Percentiles rank a stretch among this genome's conserved stretches.
Evolutionary conservation across 176 grass and related monocot genomes (phyloP).

Genomic region (Triticum monococcum): DNA sequence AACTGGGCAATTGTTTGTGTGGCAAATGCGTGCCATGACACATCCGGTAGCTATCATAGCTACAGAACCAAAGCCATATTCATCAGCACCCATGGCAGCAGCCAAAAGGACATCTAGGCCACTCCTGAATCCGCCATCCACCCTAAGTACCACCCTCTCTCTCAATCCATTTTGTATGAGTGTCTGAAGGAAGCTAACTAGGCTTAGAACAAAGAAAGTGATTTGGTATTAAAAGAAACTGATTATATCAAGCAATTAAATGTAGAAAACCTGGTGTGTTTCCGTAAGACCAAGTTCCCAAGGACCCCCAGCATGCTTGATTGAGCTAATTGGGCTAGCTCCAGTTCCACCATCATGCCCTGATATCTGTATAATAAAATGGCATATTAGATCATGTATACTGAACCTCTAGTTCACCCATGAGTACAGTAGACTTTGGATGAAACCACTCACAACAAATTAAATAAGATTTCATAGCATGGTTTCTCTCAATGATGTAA

Average conservation of each 20-base stretch:
- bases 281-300: conserved; percentile 99
- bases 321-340: conserved; percentile 98
- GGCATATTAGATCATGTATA: conserved; percentile 18
- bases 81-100: conserved; percentile 97
- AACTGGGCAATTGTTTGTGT: conserved; percentile 99
- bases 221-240: conserved; percentile 3
- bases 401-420: neutral
- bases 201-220: conserved; percentile 39
- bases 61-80: conserved; percentile 99
- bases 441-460: neutral
- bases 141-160: conserved; percentile 93
- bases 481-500: conserved; percentile 15
- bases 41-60: conserved; percentile 99
- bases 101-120: conserved; percentile 88
- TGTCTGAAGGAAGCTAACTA: conserved; percentile 50
- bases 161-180: conserved; percentile 95
- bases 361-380: conserved; percentile 80
- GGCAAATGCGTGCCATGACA: conserved; percentile 99
- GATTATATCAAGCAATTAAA: conserved; percentile 23
- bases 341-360: conserved; percentile 98
- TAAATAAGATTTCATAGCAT: conserved; percentile 19
- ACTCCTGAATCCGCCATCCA: conserved; percentile 99
- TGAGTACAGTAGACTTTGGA: conserved; percentile 5
- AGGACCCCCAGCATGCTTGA: conserved; percentile 98
- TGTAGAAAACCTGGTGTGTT: conserved; percentile 86